phyloP scores from a whole-genome alignment of 176 grass and related monocot genomes.

The barley (Hordeum vulgare) region DNA sequence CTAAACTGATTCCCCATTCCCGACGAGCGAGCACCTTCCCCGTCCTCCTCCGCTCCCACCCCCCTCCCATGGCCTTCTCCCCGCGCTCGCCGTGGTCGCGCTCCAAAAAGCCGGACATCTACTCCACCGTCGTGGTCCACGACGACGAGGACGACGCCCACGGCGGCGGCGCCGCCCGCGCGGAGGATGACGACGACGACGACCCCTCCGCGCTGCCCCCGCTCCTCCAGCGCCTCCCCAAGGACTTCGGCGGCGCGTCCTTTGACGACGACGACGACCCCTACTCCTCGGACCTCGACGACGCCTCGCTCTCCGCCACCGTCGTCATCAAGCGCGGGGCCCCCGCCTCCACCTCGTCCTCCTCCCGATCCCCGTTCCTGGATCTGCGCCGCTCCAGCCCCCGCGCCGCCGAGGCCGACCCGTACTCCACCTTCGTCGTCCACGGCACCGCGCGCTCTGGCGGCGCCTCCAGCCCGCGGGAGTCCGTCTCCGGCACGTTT shows the following conservation, averaged over 20 bases:
- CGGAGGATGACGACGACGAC: slow-evolving; percentile 49
- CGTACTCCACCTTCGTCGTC: slow-evolving; percentile 62
- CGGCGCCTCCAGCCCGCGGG: slow-evolving; percentile 6
- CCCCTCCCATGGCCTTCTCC: slow-evolving; percentile 67
- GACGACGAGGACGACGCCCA: slow-evolving; percentile 24
- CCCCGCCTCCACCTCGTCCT: slow-evolving; percentile 22
- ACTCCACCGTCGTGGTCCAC: slow-evolving; percentile 87
- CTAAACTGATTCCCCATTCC: slow-evolving; percentile 31
- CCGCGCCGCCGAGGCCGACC: slow-evolving; percentile 36
- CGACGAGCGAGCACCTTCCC: slow-evolving; percentile 40
- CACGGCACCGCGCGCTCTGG: slow-evolving; percentile 34
- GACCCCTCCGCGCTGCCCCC: slow-evolving; percentile 89
- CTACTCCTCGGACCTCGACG: slow-evolving; percentile 45
- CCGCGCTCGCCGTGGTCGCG: slow-evolving; percentile 64
- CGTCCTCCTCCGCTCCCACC: slow-evolving; percentile 19
- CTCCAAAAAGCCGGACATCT: slow-evolving; percentile 52
- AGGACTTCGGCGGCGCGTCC: slow-evolving; percentile 90
- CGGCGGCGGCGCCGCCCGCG: slow-evolving; percentile 1
- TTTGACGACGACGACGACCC: slow-evolving; percentile 81
- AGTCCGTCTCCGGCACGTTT: slow-evolving; percentile 49
- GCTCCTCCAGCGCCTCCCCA: slow-evolving; percentile 95
- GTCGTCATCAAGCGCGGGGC: slow-evolving; percentile 59
- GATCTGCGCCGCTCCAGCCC: slow-evolving; percentile 64
- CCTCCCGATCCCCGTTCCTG: slow-evolving; percentile 57
- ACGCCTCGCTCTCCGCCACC: slow-evolving; percentile 43